Conservation (phyloP, 192 early-diverging fungal species). For the Coemansia furcata region DNA sequence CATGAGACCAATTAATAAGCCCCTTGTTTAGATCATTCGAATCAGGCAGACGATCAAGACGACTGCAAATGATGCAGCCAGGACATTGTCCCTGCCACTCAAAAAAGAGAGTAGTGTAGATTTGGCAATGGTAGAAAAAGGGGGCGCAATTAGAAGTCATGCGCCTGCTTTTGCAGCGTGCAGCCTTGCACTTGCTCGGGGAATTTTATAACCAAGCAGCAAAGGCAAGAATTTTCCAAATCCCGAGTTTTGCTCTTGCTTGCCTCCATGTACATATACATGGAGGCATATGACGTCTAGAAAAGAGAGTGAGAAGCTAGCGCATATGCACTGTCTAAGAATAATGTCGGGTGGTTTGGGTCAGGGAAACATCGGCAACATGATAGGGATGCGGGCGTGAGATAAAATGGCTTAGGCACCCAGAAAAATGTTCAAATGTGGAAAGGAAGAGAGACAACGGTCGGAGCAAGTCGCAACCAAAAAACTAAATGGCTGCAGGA, state of each 20-base stretch:
- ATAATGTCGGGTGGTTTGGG: background rate
- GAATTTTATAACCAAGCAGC: background rate
- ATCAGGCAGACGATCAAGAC: slow-evolving; percentile 5
- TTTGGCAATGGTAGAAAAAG: background rate
- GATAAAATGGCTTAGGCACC: background rate
- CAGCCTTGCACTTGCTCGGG: background rate
- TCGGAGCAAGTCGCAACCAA: background rate
- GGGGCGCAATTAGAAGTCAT: slow-evolving; percentile 6
- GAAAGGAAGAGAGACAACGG: background rate
- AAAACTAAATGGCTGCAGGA: slow-evolving; percentile 3
- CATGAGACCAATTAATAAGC: background rate
- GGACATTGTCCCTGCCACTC: background rate
- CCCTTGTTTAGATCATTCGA: background rate
- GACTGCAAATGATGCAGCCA: background rate
- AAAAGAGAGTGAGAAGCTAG: background rate
- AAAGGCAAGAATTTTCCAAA: background rate
- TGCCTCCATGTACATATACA: background rate
- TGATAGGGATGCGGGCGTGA: background rate
- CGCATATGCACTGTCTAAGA: background rate
- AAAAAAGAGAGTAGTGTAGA: background rate
- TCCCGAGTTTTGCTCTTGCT: background rate
- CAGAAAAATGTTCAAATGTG: background rate
- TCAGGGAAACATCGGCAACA: background rate
- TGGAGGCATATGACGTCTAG: background rate
- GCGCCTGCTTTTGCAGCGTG: slow-evolving; percentile 1